Evolutionary conservation across 352 stramenopile genomes (phyloP).

Genomic region (Globisporangium echinulatum): DNA sequence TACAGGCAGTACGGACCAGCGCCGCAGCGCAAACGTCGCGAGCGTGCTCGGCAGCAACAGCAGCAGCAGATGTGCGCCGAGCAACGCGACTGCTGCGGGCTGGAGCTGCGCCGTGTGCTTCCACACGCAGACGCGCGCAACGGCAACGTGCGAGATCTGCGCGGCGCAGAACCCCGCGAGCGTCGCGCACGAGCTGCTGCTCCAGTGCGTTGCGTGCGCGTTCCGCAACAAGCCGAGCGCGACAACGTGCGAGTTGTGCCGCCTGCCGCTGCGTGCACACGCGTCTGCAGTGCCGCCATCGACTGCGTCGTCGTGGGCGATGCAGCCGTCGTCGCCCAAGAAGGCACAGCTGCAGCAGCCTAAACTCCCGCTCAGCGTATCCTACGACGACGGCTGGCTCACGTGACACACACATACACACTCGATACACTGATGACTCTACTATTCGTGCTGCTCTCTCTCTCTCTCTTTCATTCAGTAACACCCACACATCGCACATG

Average conservation of each 20-base stretch:
- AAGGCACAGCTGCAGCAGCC: slow-evolving; percentile 13
- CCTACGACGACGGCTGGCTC: slow-evolving; percentile 33
- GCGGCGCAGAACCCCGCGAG: slow-evolving; percentile 60
- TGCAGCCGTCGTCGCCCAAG: not conserved
- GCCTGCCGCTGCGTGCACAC: slow-evolving; percentile 21
- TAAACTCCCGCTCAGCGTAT: slow-evolving; percentile 7
- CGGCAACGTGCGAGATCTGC: slow-evolving; percentile 61
- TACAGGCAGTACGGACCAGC: not conserved
- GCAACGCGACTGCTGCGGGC: not conserved
- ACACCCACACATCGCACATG: too few species aligned
- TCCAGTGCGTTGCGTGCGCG: slow-evolving; percentile 56
- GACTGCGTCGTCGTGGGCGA: not conserved
- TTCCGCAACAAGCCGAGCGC: slow-evolving; percentile 54
- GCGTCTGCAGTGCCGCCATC: not conserved
- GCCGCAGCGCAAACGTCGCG: not conserved
- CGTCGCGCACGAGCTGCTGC: slow-evolving; percentile 35
- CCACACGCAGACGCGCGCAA: slow-evolving; percentile 49
- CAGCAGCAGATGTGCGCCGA: not conserved
- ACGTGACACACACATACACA: slow-evolving; percentile 2
- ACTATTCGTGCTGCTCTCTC: not conserved
- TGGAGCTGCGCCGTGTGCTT: slow-evolving; percentile 74
- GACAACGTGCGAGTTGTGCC: slow-evolving; percentile 52
- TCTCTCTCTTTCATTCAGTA: not conserved
- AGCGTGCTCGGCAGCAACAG: not conserved
- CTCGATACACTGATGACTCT: too few species aligned